These are phyloP conservation scores for Mortierella hygrophila DNA, from an alignment of 192 early-diverging fungal species.

Conservation along the genomic window DNA sequence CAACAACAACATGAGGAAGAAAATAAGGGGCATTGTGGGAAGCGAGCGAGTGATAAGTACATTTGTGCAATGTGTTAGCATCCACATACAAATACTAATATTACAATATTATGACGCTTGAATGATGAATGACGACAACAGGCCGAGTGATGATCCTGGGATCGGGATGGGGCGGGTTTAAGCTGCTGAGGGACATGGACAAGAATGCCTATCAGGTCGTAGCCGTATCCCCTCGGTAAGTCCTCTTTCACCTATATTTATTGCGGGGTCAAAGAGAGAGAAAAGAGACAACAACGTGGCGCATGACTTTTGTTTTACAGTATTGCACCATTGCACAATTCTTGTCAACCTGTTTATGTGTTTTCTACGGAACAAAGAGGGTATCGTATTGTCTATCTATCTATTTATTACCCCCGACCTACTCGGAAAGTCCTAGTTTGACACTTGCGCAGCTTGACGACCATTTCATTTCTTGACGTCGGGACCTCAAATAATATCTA, in stretches of 20 bases:
- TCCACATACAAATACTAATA: neutral
- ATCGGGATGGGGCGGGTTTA: constrained; percentile 80
- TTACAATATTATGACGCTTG: neutral
- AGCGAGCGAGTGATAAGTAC: constrained; percentile 3
- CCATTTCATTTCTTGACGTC: neutral
- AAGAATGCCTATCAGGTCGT: constrained; percentile 76
- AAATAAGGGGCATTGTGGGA: neutral
- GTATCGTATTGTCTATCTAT: neutral
- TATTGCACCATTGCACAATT: no score
- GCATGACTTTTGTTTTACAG: no score
- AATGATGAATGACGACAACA: neutral
- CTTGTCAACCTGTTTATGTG: no score
- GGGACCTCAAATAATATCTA: neutral
- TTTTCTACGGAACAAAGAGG: no score
- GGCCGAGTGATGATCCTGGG: constrained; percentile 58
- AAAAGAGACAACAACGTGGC: neutral
- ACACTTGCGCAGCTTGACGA: neutral
- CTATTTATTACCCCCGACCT: neutral
- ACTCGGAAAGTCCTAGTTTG: neutral
- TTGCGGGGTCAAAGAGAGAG: neutral
- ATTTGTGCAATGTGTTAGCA: neutral
- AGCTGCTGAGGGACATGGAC: constrained; percentile 78
- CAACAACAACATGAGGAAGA: neutral
- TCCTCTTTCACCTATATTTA: neutral
- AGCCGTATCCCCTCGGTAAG: constrained; percentile 81